A percentile compares a stretch with the other conserved stretches of the same genome.
phyloP scores from a whole-genome alignment of 495 filamentous ascomycete genomes.

The Aspergillus coremiiformis region DNA sequence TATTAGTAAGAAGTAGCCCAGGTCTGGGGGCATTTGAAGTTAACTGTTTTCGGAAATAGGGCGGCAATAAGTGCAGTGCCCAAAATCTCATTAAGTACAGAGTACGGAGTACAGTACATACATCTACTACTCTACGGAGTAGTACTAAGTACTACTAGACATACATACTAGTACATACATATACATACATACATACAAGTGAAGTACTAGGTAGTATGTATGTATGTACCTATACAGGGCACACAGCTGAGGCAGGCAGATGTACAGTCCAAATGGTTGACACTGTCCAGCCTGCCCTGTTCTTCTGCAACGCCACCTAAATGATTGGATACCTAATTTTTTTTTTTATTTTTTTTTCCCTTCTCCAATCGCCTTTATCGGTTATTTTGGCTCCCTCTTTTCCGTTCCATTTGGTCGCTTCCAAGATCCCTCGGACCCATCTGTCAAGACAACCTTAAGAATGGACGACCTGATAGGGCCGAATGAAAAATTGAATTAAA shows the following conservation, averaged over 20 bases:
- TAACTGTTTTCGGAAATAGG: constrained; percentile 5
- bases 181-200: constrained; percentile 3
- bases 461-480: constrained; percentile 12
- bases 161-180: not conserved
- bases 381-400: not conserved
- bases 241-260: not conserved
- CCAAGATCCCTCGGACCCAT: constrained; percentile 27
- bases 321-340: not conserved
- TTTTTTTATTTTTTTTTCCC: not conserved
- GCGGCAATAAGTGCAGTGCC: not conserved
- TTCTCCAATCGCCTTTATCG: not conserved
- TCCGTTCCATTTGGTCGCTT: constrained; percentile 16
- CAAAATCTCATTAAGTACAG: too few species aligned
- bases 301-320: not conserved
- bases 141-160: too few species aligned
- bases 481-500: constrained; percentile 4
- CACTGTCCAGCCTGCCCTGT: not conserved
- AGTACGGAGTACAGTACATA: too few species aligned
- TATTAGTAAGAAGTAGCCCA: too few species aligned
- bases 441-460: constrained; percentile 35
- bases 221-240: constrained; percentile 3
- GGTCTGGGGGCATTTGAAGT: not conserved
- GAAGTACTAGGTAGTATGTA: too few species aligned
- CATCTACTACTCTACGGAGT: too few species aligned
- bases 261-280: not conserved